A percentile compares a stretch with the other conserved stretches of the same genome.
phyloP scores from a whole-genome alignment of 345 rosid genomes.

The Crucihimalaya himalaica region DNA sequence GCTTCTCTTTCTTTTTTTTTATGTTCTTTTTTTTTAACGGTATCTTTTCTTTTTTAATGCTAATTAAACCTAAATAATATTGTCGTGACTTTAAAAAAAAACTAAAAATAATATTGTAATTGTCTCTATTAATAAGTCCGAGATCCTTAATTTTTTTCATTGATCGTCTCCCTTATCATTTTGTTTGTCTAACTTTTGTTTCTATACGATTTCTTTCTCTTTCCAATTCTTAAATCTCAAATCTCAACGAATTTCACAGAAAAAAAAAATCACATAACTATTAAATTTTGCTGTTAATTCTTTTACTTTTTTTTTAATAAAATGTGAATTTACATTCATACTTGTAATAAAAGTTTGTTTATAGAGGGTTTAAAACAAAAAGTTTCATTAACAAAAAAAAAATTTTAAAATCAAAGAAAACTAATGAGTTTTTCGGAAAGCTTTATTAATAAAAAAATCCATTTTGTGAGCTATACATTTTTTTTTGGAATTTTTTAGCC shows the following conservation, averaged over 20 bases:
- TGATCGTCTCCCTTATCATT: conserved; percentile 26
- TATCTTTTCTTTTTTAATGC: conserved; percentile 12
- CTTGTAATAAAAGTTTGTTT: too few relatives aligned
- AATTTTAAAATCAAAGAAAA: too few relatives aligned
- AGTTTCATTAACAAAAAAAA: too few relatives aligned
- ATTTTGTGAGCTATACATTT: too few relatives aligned
- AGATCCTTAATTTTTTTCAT: background rate
- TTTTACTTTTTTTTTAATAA: too few relatives aligned
- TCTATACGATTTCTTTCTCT: conserved; percentile 14
- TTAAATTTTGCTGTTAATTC: background rate
- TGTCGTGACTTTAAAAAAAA: too few relatives aligned
- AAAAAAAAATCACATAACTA: background rate
- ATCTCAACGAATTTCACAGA: too few relatives aligned
- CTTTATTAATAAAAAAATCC: too few relatives aligned
- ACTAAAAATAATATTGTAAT: background rate
- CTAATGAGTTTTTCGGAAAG: too few relatives aligned
- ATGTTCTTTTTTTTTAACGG: background rate
- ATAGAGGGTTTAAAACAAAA: too few relatives aligned
- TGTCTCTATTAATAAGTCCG: background rate
- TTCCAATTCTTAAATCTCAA: background rate
- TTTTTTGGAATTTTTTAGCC: too few relatives aligned
- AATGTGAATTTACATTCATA: too few relatives aligned
- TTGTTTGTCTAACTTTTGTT: conserved; percentile 13
- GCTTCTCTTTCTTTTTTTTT: background rate
- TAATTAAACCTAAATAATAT: background rate